Evolutionary conservation across 306 rosid species (phyloP), one percentile per base, ranked within the genome.

Genomic region (Quercus berberidifolia): DNA sequence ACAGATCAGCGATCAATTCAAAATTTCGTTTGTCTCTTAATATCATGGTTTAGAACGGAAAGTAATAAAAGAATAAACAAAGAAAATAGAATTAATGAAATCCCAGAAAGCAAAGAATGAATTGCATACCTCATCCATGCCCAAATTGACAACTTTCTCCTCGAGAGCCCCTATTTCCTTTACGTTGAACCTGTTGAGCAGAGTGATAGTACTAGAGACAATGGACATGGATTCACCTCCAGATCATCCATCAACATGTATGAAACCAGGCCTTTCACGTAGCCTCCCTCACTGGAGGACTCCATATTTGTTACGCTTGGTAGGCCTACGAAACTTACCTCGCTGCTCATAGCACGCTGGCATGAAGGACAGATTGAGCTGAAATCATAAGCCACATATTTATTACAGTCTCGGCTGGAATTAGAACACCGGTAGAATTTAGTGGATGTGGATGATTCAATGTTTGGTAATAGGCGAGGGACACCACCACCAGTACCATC

Each of bases 161-260:
- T 80, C 73, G 9, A 86, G 75, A 1, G 51, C 31, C 2, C 52
- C 83, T 3, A 80, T 11, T 5, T 83, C 82, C 68, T 28, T 71
- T 4, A 83, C 69, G 23, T 75, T 71, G 15, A 81, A 76, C 56
- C 10, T 38, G 18, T 75, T 86, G 0, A 86, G 68, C 55, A 80
- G 2, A 0, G 81, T 1, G 6, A 78, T 54, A 13, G 43, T 35
- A 35, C 65, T 5, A 0, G 82, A 69, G 1, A 78, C 38, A 3
- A 82, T 63, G 0, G 89, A 83, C 73, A 78, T 67, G 0, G 90
- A 80, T 25, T 64, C 17, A 83, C 84, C 17, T 12, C 82, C 6
- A 86, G 52, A 31, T 86, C 75, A 71, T 86, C 87, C 83, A 73
- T 80, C 3, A 86, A 62, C 87, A 86, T 83, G 67, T 82, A 86